A percentile compares a stretch with the other conserved stretches of the same genome.
phyloP scores from a whole-genome alignment of 495 filamentous ascomycete genomes.

The Cairneyella variabilis region DNA sequence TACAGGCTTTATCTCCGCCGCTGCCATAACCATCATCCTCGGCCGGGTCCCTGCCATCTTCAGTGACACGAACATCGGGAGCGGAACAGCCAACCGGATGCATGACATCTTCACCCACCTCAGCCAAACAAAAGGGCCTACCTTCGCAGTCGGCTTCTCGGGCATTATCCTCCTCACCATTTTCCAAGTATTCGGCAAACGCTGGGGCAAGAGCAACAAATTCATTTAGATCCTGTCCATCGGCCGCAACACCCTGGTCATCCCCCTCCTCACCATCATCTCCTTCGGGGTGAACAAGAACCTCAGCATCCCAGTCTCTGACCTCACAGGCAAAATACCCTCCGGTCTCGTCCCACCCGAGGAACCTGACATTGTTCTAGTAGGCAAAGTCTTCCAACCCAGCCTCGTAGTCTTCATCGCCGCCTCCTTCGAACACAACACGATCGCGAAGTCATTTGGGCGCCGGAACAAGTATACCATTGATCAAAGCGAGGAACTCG shows the following conservation, averaged over 20 bases:
- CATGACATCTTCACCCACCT: conserved; percentile 39
- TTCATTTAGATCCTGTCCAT: conserved; percentile 40
- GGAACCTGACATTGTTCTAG: conserved; percentile 29
- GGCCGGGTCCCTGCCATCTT: conserved; percentile 43
- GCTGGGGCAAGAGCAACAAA: conserved; percentile 42
- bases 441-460: conserved; percentile 44
- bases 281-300: conserved; percentile 43
- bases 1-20: conserved; percentile 47
- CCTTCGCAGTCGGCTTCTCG: conserved; percentile 43
- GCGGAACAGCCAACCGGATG: conserved; percentile 37
- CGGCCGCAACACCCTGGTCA: conserved; percentile 40
- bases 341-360: conserved; percentile 39
- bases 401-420: conserved; percentile 44
- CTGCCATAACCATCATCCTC: conserved; percentile 45
- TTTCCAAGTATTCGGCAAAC: conserved; percentile 42
- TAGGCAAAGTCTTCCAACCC: conserved; percentile 34
- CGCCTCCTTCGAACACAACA: conserved; percentile 43
- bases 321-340: conserved; percentile 39
- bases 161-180: conserved; percentile 38
- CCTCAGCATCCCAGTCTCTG: conserved; percentile 32
- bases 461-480: conserved; percentile 43
- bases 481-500: conserved; percentile 46
- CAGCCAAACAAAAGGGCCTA: conserved; percentile 36
- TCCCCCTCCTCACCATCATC: conserved; percentile 44
- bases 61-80: conserved; percentile 36